phyloP scores from a whole-genome alignment of 2,329 filamentous ascomycete genomes.

The Curvularia eragrostidis region DNA sequence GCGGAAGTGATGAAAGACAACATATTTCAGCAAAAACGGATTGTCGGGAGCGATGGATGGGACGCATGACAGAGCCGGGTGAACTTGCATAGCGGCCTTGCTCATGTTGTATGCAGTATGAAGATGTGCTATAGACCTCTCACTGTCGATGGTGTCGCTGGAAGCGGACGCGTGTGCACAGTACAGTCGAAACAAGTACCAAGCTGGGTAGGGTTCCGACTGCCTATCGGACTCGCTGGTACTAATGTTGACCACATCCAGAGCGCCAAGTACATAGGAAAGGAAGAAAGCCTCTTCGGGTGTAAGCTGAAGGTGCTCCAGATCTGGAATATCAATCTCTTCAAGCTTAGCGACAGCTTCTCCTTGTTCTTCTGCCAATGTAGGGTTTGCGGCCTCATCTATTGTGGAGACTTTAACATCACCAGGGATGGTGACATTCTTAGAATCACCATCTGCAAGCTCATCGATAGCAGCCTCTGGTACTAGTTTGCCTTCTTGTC shows the following conservation, averaged over 20 bases:
- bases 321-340: slow-evolving; percentile 38
- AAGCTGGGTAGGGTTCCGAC: slow-evolving; percentile 52
- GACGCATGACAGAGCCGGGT: slow-evolving; percentile 14
- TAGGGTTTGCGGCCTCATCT: slow-evolving; percentile 16
- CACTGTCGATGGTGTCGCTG: slow-evolving; percentile 21
- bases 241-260: slow-evolving; percentile 66
- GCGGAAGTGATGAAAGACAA: slow-evolving; percentile 93
- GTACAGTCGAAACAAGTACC: slow-evolving; percentile 59
- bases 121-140: slow-evolving; percentile 15
- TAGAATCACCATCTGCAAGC: slow-evolving; percentile 37
- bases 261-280: slow-evolving; percentile 76
- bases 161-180: slow-evolving; percentile 73
- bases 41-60: slow-evolving; percentile 72
- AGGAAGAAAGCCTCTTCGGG: slow-evolving; percentile 93
- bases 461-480: slow-evolving; percentile 37
- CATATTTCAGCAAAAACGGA: slow-evolving; percentile 84
- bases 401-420: slow-evolving; percentile 25
- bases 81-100: slow-evolving; percentile 16
- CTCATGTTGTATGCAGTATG: slow-evolving; percentile 23
- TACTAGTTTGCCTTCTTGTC: slow-evolving; percentile 57
- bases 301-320: slow-evolving; percentile 91
- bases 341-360: slow-evolving; percentile 8
- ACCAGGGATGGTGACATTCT: slow-evolving; percentile 26
- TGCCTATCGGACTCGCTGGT: slow-evolving; percentile 45
- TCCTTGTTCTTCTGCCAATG: slow-evolving; percentile 15